These are phyloP conservation scores for Zygoascus sp. DNA, from an alignment of 1,139 yeast genomes.

Conservation along the genomic window DNA sequence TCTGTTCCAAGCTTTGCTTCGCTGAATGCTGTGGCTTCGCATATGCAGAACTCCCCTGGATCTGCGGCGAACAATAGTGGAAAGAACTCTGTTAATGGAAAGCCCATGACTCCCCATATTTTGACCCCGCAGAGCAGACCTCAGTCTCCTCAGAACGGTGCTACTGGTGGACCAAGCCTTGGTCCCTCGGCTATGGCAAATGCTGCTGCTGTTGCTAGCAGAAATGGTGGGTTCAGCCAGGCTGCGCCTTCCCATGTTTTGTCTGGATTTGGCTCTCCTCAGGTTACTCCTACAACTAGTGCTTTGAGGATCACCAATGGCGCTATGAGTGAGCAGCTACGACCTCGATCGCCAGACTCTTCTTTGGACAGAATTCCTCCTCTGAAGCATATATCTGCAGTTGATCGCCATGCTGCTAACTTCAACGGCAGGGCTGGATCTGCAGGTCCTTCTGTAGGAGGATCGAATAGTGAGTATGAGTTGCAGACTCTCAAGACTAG, in stretches of 20 bases:
- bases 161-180: neutral
- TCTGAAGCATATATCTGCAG: conserved; percentile 18
- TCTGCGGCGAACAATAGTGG: conserved; percentile 12
- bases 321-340: conserved; percentile 33
- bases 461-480: conserved; percentile 1
- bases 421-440: neutral
- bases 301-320: conserved; percentile 14
- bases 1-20: conserved; percentile 13
- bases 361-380: conserved; percentile 33
- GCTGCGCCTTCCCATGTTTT: conserved; percentile 3
- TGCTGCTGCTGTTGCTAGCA: too few species aligned
- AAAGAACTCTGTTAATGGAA: conserved; percentile 4
- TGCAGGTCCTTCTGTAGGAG: neutral
- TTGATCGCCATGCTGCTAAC: neutral
- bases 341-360: conserved; percentile 33
- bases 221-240: too few species aligned
- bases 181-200: neutral
- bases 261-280: conserved; percentile 1
- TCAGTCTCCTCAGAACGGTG: conserved; percentile 21
- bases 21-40: conserved; percentile 11
- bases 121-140: conserved; percentile 31
- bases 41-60: conserved; percentile 11
- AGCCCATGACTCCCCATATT: conserved; percentile 22
- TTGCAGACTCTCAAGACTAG: conserved; percentile 24
- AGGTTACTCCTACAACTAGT: conserved; percentile 2